A percentile compares a stretch with the other conserved stretches of the same genome.
Conservation (phyloP, 2,329 filamentous ascomycete genomes). For the Botrytis elliptica region DNA sequence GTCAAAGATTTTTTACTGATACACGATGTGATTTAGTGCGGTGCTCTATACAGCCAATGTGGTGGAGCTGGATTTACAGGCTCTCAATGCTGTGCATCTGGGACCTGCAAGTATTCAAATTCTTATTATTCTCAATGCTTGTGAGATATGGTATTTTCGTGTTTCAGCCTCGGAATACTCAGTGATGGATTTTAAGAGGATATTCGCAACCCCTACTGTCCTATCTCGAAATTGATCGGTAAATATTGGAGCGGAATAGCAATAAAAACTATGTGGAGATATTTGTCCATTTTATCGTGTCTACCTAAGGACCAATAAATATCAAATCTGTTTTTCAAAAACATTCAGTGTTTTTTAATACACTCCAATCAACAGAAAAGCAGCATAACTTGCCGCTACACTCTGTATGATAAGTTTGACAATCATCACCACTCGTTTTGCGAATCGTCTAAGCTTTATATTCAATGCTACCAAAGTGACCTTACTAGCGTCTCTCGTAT, state of each 20-base stretch:
- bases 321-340: not conserved
- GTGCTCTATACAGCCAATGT: constrained; percentile 20
- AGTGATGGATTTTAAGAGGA: not conserved
- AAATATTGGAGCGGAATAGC: not conserved
- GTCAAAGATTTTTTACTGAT: not conserved
- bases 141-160: not conserved
- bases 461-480: not conserved
- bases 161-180: not conserved
- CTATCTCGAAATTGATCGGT: not conserved
- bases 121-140: constrained; percentile 22
- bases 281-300: not conserved
- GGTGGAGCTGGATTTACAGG: constrained; percentile 15
- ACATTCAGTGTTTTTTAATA: no score
- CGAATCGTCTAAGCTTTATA: not conserved
- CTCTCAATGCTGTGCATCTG: constrained; percentile 12
- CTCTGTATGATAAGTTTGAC: not conserved
- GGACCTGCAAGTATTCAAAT: constrained; percentile 14
- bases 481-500: not conserved
- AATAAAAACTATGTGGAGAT: not conserved
- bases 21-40: not conserved
- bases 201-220: not conserved
- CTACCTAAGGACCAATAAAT: not conserved
- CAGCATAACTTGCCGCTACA: no score
- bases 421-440: not conserved
- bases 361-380: not conserved